Conservation (phyloP, 768 basidiomycete species). For the Clitopilus passeckerianus region DNA sequence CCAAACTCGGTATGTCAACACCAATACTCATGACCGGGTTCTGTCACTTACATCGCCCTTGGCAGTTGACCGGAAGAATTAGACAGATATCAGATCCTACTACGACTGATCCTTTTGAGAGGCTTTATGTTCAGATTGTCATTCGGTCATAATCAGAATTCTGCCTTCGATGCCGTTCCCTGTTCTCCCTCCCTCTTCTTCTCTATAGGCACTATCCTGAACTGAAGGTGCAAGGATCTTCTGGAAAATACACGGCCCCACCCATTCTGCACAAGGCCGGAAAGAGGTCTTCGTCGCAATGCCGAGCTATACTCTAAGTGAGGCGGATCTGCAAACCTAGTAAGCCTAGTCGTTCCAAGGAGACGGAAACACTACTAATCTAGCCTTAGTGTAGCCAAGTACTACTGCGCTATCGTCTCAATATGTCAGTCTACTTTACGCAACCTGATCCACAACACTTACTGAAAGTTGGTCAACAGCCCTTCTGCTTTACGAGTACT, state of each 20-base stretch:
- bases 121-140: background rate
- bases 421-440: background rate
- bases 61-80: background rate
- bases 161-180: too few relatives aligned
- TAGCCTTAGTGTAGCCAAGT: background rate
- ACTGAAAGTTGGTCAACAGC: slow-evolving; percentile 6
- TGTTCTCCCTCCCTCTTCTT: background rate
- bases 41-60: too few relatives aligned
- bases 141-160: too few relatives aligned
- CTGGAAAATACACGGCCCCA: too few relatives aligned
- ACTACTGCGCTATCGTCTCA: background rate
- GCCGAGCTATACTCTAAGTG: background rate
- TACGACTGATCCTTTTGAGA: background rate
- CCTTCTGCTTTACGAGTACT: slow-evolving; percentile 31
- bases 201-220: background rate
- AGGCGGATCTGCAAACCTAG: background rate
- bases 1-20: background rate
- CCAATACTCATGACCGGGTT: background rate
- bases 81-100: background rate
- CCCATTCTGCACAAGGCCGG: too few relatives aligned
- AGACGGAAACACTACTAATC: background rate
- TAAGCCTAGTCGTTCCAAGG: background rate
- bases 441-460: background rate
- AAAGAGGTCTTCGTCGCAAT: background rate
- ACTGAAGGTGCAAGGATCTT: background rate